Base-by-base conservation (phyloP, 352 stramenopile genomes). In the Globisporangium barbulae region DNA sequence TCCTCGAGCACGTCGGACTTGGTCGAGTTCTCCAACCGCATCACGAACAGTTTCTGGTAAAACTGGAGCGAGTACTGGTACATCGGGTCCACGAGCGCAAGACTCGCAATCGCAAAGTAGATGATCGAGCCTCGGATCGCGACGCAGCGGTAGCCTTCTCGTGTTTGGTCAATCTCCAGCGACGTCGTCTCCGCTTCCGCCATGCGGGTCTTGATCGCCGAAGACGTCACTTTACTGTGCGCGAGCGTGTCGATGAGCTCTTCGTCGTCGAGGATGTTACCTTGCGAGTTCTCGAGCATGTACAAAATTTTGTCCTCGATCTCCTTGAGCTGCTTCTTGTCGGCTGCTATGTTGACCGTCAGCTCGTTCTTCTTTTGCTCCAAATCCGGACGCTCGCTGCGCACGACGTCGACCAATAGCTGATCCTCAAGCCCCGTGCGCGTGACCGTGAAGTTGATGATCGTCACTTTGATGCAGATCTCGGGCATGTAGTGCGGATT, bases 381-480 rank as follows among this genome's bases (percentile, higher is more conserved):
- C 0, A 98, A 66, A 63, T 98, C 93, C 0, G 92, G 91, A 6
- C 93, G 81, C 55, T 98, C 93, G 59, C 93, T 96, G 12, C 85
- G 83, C 22, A 98, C 90, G 5, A 98, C 91, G 63, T 98, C 90
- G 7, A 98, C 93, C 3, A 98, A 71, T 28, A 98, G 70, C 64
- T 98, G 93, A 57, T 98, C 93, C 52, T 98, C 93, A 0, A 98
- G 71, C 0, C 93, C 93, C 7, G 82, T 90, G 48, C 96, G 76
- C 9, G 93, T 98, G 25, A 98, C 93, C 1, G 93, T 98, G 49
- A 98, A 98, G 72, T 98, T 98, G 65, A 98, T 95, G 33, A 98
- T 77, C 2, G 93, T 98, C 22, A 97, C 92, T 73, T 98, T 98
- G 70, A 97, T 96, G 65, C 93, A 98, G 59, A 98, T 89, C 61